Base-by-base conservation (phyloP, 139 green algal genomes). In the Coelastrella sp. region DNA sequence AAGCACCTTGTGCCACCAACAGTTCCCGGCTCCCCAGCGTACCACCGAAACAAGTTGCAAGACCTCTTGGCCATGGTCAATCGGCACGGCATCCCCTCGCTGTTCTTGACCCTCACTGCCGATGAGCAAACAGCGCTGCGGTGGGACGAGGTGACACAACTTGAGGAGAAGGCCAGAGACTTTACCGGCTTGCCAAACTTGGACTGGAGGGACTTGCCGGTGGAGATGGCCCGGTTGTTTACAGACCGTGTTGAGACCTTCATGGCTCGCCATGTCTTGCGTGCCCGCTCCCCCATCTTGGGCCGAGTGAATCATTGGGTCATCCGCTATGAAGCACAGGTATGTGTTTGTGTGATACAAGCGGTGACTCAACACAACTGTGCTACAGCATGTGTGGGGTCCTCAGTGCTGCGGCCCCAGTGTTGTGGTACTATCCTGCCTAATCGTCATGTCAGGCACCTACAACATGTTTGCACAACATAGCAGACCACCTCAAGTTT, bases 21-120 rank as follows among this genome's bases (percentile, higher is more conserved):
- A 4, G 47, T 88, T 14, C 65, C 65, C 3, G 83, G 83, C 66
- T 80, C 83, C 19, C 83, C 83, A 88, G 83, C 65, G 11, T 88
- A 80, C 65, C 65, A 88, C 66, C 83, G 83, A 6, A 6, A n/a
- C 32, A 79, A 88, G 64, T 65, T 88, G 66, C 83, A 88, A 4
- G 68, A 88, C 32, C 83, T 88, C 19, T 66, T 88, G 60, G 68
- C 47, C 2, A 80, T 80, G 23, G 65, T 64, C 54, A 60, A 71
- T 23, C 22, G 17, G 11, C 19, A 80, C 19, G 83, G 83, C 83
- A 74, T 74, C 3, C 83, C 83, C 4, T 65, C 23, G 3, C 68
- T 80, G 66, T 79, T 88, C 47, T 4, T 88, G 4, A 88, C 83
- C 5, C 54, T 88, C 7, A 88, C 83, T 5, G 83, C 83, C 19